These are phyloP conservation scores for Calocera cornea DNA, from an alignment of 768 basidiomycete species.

Conservation along the genomic window DNA sequence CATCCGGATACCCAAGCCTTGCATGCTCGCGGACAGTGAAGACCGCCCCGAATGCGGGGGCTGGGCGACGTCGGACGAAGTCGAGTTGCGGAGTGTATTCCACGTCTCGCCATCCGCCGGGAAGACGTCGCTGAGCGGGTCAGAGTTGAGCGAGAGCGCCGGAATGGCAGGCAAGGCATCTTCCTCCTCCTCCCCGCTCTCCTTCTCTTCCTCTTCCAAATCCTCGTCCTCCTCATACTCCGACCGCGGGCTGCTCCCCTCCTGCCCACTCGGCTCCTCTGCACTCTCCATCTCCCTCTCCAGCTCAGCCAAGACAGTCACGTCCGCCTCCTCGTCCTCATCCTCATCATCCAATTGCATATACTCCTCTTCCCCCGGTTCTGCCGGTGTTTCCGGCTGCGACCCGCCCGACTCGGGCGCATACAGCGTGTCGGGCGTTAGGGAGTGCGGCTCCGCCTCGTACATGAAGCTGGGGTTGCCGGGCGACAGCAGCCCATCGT, in stretches of 20 bases:
- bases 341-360: background rate
- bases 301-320: background rate
- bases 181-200: background rate
- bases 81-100: slow-evolving; percentile 15
- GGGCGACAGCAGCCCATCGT: background rate
- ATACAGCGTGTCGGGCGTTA: background rate
- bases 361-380: background rate
- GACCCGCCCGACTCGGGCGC: background rate
- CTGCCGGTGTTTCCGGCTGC: background rate
- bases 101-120: slow-evolving; percentile 33
- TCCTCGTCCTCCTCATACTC: background rate
- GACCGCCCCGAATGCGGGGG: background rate
- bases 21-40: background rate
- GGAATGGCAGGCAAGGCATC: background rate
- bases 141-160: background rate
- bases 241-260: background rate
- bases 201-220: background rate
- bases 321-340: background rate
- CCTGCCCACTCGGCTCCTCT: background rate
- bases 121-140: slow-evolving; percentile 15
- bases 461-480: background rate
- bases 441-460: background rate
- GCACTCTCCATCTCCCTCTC: background rate
- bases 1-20: slow-evolving; percentile 19
- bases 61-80: background rate